phyloP scores from a whole-genome alignment of 2,329 filamentous ascomycete genomes.

The Waltergamsia citrina region DNA sequence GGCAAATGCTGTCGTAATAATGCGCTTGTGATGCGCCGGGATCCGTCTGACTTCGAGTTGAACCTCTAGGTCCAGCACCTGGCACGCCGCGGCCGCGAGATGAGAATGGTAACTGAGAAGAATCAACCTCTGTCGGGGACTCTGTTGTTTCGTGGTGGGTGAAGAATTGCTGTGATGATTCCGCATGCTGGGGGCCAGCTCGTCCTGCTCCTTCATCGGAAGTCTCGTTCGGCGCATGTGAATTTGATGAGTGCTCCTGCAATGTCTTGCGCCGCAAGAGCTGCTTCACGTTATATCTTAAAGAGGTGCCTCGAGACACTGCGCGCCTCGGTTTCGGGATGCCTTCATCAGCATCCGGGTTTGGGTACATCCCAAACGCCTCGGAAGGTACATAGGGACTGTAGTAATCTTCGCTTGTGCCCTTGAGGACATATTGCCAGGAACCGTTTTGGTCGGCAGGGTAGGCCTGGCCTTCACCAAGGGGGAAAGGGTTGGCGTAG shows the following conservation, averaged over 20 bases:
- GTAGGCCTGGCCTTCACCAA: constrained; percentile 15
- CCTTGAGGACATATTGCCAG: constrained; percentile 20
- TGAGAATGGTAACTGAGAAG: constrained; percentile 2
- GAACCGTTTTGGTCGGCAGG: constrained; percentile 15
- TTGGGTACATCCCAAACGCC: constrained; percentile 25
- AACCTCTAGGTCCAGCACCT: no score
- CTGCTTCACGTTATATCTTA: constrained; percentile 23
- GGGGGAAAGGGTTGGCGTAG: constrained; percentile 11
- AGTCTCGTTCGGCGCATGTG: constrained; percentile 5
- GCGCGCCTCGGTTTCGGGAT: not conserved
- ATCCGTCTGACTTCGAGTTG: not conserved
- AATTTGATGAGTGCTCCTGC: constrained; percentile 17
- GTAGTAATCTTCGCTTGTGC: constrained; percentile 30
- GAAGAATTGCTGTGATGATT: constrained; percentile 4
- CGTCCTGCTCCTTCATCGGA: not conserved
- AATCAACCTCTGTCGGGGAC: constrained; percentile 18
- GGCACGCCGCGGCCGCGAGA: constrained; percentile 8
- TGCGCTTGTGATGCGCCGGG: not conserved
- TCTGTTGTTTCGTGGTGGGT: constrained; percentile 12
- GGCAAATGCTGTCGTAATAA: not conserved
- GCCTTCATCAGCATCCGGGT: not conserved
- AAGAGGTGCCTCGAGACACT: constrained; percentile 20
- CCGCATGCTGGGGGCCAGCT: not conserved
- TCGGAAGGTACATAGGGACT: constrained; percentile 28
- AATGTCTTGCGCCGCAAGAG: constrained; percentile 24